Conservation (phyloP, 306 rosid genomes). For the Dalbergia cultrata region DNA sequence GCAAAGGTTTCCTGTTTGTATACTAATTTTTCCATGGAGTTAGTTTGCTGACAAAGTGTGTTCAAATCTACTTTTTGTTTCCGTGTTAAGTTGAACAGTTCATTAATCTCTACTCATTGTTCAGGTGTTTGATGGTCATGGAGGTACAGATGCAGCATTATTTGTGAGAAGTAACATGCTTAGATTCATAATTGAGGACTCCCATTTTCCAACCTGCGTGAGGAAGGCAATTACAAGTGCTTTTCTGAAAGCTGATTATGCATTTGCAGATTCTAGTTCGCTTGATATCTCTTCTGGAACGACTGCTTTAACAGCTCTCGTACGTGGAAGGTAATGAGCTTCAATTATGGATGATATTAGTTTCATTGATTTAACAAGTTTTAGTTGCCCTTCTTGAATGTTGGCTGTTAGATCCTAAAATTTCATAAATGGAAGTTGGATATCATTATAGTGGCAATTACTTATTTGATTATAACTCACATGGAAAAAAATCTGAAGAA, state of each 20-base stretch:
- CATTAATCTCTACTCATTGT: constrained; percentile 23
- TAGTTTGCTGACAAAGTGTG: constrained; percentile 29
- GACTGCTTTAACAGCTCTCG: constrained; percentile 77
- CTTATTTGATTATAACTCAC: not conserved
- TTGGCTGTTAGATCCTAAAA: not conserved
- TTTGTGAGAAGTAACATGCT: constrained; percentile 79
- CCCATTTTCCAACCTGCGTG: constrained; percentile 65
- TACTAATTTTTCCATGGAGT: constrained; percentile 2
- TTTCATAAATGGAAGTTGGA: not conserved
- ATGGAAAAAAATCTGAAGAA: not conserved
- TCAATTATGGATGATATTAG: constrained; percentile 11
- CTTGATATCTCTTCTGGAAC: constrained; percentile 90
- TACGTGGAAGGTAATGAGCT: constrained; percentile 66
- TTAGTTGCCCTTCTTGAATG: constrained; percentile 16
- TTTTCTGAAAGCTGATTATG: constrained; percentile 78
- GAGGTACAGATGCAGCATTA: constrained; percentile 81
- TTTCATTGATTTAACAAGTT: constrained; percentile 27
- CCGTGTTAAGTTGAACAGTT: constrained; percentile 18
- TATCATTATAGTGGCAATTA: not conserved
- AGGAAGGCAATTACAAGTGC: constrained; percentile 78
- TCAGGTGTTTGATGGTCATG: constrained; percentile 92
- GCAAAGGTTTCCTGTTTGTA: not conserved
- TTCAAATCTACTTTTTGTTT: constrained; percentile 1
- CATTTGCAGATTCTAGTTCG: constrained; percentile 77
- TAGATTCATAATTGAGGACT: constrained; percentile 73